Evolutionary conservation across 176 grass and related monocot genomes (phyloP), one percentile per base, ranked within the genome.

Genomic region (Triticum monococcum): DNA sequence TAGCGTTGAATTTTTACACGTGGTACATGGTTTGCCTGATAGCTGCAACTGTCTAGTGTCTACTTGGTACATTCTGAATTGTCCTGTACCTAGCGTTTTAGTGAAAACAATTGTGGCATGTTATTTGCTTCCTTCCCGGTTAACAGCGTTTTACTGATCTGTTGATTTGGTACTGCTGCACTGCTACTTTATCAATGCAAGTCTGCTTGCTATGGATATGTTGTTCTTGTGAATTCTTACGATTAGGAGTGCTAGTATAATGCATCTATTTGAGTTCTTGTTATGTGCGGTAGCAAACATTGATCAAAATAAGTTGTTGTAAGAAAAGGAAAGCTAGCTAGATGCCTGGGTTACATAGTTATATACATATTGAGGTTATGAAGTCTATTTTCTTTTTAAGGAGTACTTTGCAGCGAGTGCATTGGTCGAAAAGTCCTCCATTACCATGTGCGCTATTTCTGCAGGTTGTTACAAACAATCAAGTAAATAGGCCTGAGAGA

Each of bases 381-480:
- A 17, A 36, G 12, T 18, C 1, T 71, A 28, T 26, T 23, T 24
- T 70, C 57, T 84, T 63, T 16, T 3, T 17, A 38, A 11, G 8
- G 9, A 69, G 23, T 61, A 43, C 23, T 79, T 79, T 70, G 16
- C 14, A 30, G 64, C n/a, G 26, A 86, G 7, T 1, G 41, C 17
- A 22, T 75, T 68, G 33, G 32, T 68, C 48, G 61, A 48, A 46
- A 64, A 77, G 11, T 46, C 9, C 52, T 60, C 12, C 37, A 38
- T 38, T 38, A 38, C 9, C 14, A 5, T 37, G 36, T 71, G 14
- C 33, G 32, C 20, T 30, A 22, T 85, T 78, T 85, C 25, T 45
- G 6, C 73, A 92, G 91, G 64, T 84, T 32, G 30, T 17, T 79
- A 24, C 86, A 82, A 89, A 57, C 77, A 65, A 79, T 89, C 74